Base-by-base conservation (phyloP, 169 alveolate genomes). In the Plasmodium cynomolgi region DNA sequence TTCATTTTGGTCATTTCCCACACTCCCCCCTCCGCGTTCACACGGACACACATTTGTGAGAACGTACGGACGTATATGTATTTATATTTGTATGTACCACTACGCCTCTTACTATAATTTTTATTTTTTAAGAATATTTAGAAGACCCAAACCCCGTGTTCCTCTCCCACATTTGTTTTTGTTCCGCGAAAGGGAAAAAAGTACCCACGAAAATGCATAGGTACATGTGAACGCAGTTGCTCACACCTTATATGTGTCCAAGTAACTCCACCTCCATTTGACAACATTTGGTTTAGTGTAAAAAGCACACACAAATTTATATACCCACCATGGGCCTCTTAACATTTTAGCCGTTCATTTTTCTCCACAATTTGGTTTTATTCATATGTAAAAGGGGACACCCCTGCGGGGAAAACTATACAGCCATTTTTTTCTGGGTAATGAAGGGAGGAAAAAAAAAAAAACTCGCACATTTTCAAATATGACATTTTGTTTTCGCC, bases 121-220 rank as follows among this genome's bases (percentile, higher is more conserved):
- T 20, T 47, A 17, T 31, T 75, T 75, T 75, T 75, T 75, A 75
- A 83, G 44, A 41, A n/a, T 9, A 81, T 47, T 81, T 81, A 23
- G 34, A 20, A 39, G 85, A 83, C 47, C 29, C 37, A 58, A 58
- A 4, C 72, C 39, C n/a, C 81, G 41, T 58, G 58, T 7, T 83
- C 44, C 13, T 83, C 34, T 56, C 26, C 75, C 56, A 31, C 11
- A 54, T 82, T 82, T 83, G 81, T 83, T 83, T 83, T 58, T 58
- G 56, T 83, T 83, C 37, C 31, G 81, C 73, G 41, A 83, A 29
- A 58, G 74, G 74, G 73, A 54, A 83, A 33, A 26, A 62, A 37
- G 50, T 77, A 77, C 29, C 26, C 50, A 37, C 26, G 23, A 41
- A 74, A 23, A 77, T 37, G 9, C 50, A 77, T 29, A 77, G 50